Evolutionary conservation across 75 land plant species (phyloP), one percentile per base, ranked within the genome.

Genomic region (Gnetum montanum): DNA sequence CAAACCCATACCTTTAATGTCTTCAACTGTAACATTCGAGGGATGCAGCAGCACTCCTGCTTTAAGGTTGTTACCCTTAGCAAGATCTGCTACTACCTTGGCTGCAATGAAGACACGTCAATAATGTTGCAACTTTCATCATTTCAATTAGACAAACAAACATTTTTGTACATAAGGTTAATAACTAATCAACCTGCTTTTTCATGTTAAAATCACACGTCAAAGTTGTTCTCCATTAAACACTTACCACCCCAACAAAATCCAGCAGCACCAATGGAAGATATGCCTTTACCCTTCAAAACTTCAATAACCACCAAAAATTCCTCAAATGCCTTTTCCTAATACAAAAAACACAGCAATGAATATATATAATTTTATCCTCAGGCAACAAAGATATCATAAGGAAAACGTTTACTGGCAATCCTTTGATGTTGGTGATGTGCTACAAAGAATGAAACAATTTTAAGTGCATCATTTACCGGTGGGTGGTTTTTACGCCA

Each of bases 211-310:
- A n/a, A n/a, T n/a, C n/a, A n/a, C n/a, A n/a, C n/a, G n/a, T n/a
- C n/a, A n/a, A n/a, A n/a, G n/a, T n/a, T n/a, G n/a, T n/a, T n/a
- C n/a, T 6, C 1, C 25, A 48, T 4, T 1, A 27, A 25, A 10
- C 13, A 48, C 57, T 68, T 29, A 86, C 92, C 87, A 26, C 96
- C 96, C 92, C 91, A 86, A 63, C 96, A 90, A 58, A 82, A 71
- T 0, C 92, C 96, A n/a, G 63, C 78, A 36, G 80, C 80, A 20
- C 92, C 96, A 62, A 83, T 60, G 18, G 66, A 29, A 34, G 66
- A 20, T 28, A 77, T 34, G n/a, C 91, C 91, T 65, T 66, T 76
- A 34, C 49, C 59, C 37, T 64, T 77, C 3, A 90, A 44, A 27
- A 66, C 74, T 8, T 54, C 73, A 46, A 90, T 53, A 20, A 90